These are phyloP conservation scores for Spatholobus suberectus DNA, from an alignment of 306 rosid species.

Conservation along the genomic window DNA sequence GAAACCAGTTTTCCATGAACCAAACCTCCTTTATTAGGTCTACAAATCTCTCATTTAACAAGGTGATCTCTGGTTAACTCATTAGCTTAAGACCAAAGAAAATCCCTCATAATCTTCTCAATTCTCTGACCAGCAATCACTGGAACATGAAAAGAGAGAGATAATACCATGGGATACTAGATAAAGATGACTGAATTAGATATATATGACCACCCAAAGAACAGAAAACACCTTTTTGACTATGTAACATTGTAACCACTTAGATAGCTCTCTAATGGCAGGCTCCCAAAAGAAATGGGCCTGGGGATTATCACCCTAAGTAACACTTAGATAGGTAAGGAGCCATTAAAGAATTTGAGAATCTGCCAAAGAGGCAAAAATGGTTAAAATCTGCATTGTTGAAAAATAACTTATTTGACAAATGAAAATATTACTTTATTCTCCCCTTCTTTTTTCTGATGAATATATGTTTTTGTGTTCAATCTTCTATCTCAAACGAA, in stretches of 20 bases:
- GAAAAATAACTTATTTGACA: neutral
- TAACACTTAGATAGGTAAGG: neutral
- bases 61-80: too few relatives aligned
- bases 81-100: too few relatives aligned
- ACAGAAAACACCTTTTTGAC: neutral
- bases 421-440: neutral
- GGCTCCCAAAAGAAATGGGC: neutral
- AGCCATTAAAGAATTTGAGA: neutral
- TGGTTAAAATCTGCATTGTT: neutral
- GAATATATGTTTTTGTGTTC: neutral
- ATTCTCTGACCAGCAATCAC: too few relatives aligned
- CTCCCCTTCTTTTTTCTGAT: neutral
- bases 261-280: neutral
- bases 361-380: neutral
- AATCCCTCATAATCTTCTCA: too few relatives aligned
- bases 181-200: too few relatives aligned
- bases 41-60: too few relatives aligned
- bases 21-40: too few relatives aligned
- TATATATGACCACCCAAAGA: too few relatives aligned
- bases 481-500: slow-evolving; percentile 29
- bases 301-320: neutral
- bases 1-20: too few relatives aligned
- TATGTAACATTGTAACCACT: neutral
- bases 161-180: too few relatives aligned
- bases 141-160: too few relatives aligned